Conservation (phyloP, 176 grass and related monocot species). For the Carex pumila region DNA sequence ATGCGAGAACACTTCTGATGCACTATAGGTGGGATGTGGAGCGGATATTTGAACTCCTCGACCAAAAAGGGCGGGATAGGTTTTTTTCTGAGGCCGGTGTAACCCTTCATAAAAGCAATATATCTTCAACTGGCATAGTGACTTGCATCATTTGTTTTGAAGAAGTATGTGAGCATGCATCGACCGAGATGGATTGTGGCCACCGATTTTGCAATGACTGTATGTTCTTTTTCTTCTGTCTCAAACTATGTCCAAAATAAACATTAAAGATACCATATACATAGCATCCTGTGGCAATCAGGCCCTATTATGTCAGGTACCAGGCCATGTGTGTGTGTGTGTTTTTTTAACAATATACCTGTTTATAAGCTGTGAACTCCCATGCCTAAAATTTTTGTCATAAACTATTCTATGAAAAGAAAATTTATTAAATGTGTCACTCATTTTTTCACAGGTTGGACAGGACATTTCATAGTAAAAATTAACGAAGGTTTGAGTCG, state of each 20-base stretch:
- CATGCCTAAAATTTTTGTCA: background rate
- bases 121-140: slow-evolving; percentile 16
- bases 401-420: background rate
- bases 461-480: slow-evolving; percentile 45
- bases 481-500: slow-evolving; percentile 47
- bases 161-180: slow-evolving; percentile 23
- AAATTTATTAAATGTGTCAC: background rate
- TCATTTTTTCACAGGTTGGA: slow-evolving; percentile 36
- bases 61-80: slow-evolving; percentile 79
- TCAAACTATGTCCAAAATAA: background rate
- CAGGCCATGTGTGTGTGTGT: background rate
- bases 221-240: slow-evolving; percentile 26
- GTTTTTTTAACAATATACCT: background rate
- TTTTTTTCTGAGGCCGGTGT: slow-evolving; percentile 78
- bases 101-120: slow-evolving; percentile 31
- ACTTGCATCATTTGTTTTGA: slow-evolving; percentile 86
- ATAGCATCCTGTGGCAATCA: background rate
- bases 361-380: background rate
- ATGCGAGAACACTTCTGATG: slow-evolving; percentile 88
- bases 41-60: slow-evolving; percentile 90
- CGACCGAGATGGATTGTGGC: slow-evolving; percentile 89
- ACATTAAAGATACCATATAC: background rate
- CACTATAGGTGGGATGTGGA: slow-evolving; percentile 92
- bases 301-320: background rate
- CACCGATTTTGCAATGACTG: slow-evolving; percentile 91